These are phyloP conservation scores for Mayamaea pseudoterrestris DNA, from an alignment of 108 stramenopile species.

Conservation along the genomic window DNA sequence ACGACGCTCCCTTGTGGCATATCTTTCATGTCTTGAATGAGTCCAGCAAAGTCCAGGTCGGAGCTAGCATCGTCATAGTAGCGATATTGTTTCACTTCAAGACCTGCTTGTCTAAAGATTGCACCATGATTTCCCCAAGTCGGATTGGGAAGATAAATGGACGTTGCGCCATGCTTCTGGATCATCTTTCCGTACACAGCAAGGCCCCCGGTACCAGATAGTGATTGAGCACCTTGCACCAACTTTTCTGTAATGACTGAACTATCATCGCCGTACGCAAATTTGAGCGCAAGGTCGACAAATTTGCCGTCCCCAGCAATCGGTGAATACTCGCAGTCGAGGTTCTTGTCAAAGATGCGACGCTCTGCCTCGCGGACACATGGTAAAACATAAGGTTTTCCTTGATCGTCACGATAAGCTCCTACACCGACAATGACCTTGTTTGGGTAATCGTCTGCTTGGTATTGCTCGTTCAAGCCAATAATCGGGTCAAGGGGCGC, in stretches of 20 bases:
- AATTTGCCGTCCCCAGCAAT: constrained; percentile 87
- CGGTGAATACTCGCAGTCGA: constrained; percentile 77
- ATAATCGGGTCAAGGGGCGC: constrained; percentile 97
- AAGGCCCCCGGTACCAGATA: constrained; percentile 97
- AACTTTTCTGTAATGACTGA: constrained; percentile 69
- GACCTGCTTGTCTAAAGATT: constrained; percentile 85
- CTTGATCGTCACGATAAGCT: constrained; percentile 90
- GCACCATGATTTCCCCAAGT: constrained; percentile 99
- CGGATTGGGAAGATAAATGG: constrained; percentile 94
- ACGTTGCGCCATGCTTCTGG: constrained; percentile 58
- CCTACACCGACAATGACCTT: constrained; percentile 92
- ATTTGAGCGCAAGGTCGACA: constrained; percentile 80
- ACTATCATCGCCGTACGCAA: constrained; percentile 90
- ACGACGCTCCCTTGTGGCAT: constrained; percentile 83
- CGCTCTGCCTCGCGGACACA: constrained; percentile 92
- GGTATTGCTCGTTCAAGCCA: constrained; percentile 83
- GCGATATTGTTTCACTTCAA: constrained; percentile 82
- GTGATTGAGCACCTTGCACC: constrained; percentile 85
- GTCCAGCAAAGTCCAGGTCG: constrained; percentile 74
- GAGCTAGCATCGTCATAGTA: constrained; percentile 83
- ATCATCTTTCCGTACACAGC: constrained; percentile 89
- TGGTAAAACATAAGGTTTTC: constrained; percentile 91
- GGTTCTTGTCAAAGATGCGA: constrained; percentile 45
- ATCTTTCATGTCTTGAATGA: constrained; percentile 75
- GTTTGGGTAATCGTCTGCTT: constrained; percentile 55